Evolutionary conservation across 768 basidiomycete genomes (phyloP).

Genomic region (Pisolithus orientalis): DNA sequence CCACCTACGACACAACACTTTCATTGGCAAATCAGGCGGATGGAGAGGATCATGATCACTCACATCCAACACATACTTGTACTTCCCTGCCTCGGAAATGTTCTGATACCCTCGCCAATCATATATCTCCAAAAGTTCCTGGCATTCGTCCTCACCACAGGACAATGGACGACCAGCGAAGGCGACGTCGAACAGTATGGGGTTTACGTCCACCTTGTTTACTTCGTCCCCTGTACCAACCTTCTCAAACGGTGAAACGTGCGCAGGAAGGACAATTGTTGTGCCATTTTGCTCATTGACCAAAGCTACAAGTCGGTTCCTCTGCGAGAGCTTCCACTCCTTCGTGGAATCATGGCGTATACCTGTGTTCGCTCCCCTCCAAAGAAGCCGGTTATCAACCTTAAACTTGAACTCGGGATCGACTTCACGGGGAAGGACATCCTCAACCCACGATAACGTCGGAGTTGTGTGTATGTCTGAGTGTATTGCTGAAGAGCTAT

Average conservation of each 20-base stretch:
- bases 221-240: constrained; percentile 27
- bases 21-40: constrained; percentile 55
- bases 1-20: constrained; percentile 45
- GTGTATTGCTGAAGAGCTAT: constrained; percentile 41
- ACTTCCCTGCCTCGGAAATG: constrained; percentile 39
- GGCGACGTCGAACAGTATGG: constrained; percentile 49
- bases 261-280: constrained; percentile 27
- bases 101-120: constrained; percentile 40
- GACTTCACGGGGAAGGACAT: constrained; percentile 35
- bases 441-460: constrained; percentile 39
- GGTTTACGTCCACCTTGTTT: constrained; percentile 37
- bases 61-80: constrained; percentile 52
- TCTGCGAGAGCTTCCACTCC: constrained; percentile 44
- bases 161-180: constrained; percentile 38
- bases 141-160: constrained; percentile 39
- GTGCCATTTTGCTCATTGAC: constrained; percentile 34
- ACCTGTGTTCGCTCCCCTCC: constrained; percentile 68
- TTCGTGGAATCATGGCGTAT: constrained; percentile 33
- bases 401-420: constrained; percentile 66
- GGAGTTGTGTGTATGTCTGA: constrained; percentile 43
- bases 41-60: constrained; percentile 5
- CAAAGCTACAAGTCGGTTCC: constrained; percentile 37
- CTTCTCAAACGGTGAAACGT: constrained; percentile 19
- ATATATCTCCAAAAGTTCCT: constrained; percentile 36
- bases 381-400: constrained; percentile 51